phyloP scores from a whole-genome alignment of 257 asterid species.

The Solanum infundibuliforme region DNA sequence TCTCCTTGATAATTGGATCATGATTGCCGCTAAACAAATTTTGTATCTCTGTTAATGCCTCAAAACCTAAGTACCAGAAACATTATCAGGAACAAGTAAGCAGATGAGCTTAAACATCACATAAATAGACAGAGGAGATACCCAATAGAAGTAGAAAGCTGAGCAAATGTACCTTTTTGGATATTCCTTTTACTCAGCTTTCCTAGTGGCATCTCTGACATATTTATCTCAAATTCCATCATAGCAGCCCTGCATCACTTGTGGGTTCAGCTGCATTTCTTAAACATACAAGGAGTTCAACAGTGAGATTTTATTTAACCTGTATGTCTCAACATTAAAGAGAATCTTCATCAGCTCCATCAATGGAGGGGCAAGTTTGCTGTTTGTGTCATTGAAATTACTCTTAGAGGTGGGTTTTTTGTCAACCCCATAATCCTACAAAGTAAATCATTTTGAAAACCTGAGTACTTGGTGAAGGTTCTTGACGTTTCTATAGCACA shows the following conservation, averaged over 20 bases:
- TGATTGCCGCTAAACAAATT: slow-evolving; percentile 35
- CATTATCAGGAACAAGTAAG: not conserved
- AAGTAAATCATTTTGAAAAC: slow-evolving; percentile 7
- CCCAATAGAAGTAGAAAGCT: not conserved
- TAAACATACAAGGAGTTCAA: slow-evolving; percentile 1
- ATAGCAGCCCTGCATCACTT: slow-evolving; percentile 76
- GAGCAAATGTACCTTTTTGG: slow-evolving; percentile 52
- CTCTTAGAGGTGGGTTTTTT: slow-evolving; percentile 47
- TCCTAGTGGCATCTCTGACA: slow-evolving; percentile 99
- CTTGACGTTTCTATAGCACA: not conserved
- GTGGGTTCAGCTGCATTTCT: slow-evolving; percentile 10
- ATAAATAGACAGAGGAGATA: not conserved
- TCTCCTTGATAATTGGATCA: slow-evolving; percentile 51
- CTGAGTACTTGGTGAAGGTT: not conserved
- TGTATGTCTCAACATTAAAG: slow-evolving; percentile 88
- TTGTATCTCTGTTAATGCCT: slow-evolving; percentile 93
- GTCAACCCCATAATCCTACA: slow-evolving; percentile 86
- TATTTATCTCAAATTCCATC: slow-evolving; percentile 97
- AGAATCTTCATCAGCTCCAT: slow-evolving; percentile 84
- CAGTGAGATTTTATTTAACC: slow-evolving; percentile 28
- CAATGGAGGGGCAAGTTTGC: slow-evolving; percentile 68
- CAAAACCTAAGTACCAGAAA: slow-evolving; percentile 53
- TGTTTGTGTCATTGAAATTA: slow-evolving; percentile 38
- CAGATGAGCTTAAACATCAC: slow-evolving; percentile 1
- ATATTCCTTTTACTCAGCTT: slow-evolving; percentile 85